A percentile compares a stretch with the other conserved stretches of the same genome.
These are phyloP conservation scores for Pseudogymnoascus sp. DNA, from an alignment of 2,329 filamentous ascomycete genomes.

Conservation along the genomic window DNA sequence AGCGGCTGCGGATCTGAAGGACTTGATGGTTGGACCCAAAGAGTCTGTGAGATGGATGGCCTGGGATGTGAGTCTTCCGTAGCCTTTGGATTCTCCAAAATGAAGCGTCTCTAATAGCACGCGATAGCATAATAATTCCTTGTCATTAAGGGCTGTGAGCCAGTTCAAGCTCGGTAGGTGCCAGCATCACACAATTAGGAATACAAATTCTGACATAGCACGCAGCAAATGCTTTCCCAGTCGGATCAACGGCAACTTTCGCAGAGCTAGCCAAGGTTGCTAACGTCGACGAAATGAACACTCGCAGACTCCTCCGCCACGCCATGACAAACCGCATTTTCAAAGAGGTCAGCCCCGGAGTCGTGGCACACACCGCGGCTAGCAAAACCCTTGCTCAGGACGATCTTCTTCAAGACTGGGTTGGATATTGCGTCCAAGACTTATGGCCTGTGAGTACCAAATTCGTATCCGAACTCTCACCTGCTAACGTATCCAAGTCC, in stretches of 20 bases:
- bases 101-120: not conserved
- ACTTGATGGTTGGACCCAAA: constrained; percentile 43
- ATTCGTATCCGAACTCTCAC: not conserved
- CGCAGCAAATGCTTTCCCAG: constrained; percentile 46
- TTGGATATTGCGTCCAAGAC: constrained; percentile 50
- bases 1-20: constrained; percentile 42
- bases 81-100: not conserved
- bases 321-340: constrained; percentile 53
- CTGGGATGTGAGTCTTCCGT: constrained; percentile 41
- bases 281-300: constrained; percentile 29
- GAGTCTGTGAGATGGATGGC: constrained; percentile 47
- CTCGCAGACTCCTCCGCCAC: constrained; percentile 45
- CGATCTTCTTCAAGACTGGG: constrained; percentile 44
- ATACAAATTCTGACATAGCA: constrained; percentile 13
- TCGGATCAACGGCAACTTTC: constrained; percentile 39
- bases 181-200: not conserved
- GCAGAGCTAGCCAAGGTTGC: constrained; percentile 33
- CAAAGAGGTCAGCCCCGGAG: constrained; percentile 42
- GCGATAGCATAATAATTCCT: constrained; percentile 42
- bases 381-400: constrained; percentile 47
- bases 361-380: constrained; percentile 49
- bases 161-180: constrained; percentile 43
- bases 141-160: constrained; percentile 46
- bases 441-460: constrained; percentile 30
- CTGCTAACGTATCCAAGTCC: constrained; percentile 29